Evolutionary conservation across 2,329 filamentous ascomycete genomes (phyloP).

Genomic region (Colletotrichum melonis): DNA sequence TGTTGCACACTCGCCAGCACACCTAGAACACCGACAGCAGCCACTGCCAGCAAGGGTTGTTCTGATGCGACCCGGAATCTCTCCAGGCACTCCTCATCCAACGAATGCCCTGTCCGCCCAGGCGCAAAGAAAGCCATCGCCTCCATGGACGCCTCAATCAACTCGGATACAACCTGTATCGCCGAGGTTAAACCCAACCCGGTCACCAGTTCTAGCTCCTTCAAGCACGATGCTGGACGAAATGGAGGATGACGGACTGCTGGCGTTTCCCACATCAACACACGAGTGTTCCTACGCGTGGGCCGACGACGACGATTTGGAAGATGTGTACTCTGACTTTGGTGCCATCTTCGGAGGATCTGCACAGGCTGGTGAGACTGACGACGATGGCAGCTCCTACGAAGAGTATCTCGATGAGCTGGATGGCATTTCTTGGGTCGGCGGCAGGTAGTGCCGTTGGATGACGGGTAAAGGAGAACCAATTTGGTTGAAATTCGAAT

Average conservation of each 20-base stretch:
- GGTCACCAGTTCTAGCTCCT: slow-evolving; percentile 45
- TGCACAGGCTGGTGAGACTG: slow-evolving; percentile 39
- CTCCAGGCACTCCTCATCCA: background rate
- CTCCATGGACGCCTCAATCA: slow-evolving; percentile 1
- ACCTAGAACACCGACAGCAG: slow-evolving; percentile 13
- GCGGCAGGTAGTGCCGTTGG: slow-evolving; percentile 5
- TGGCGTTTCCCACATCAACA: slow-evolving; percentile 59
- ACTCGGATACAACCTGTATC: slow-evolving; percentile 16
- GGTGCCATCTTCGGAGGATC: slow-evolving; percentile 59
- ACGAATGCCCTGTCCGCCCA: background rate
- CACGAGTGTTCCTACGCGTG: slow-evolving; percentile 56
- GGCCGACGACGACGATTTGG: slow-evolving; percentile 56
- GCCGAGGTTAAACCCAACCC: slow-evolving; percentile 5
- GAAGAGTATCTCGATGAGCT: slow-evolving; percentile 68
- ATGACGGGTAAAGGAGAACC: too few relatives aligned
- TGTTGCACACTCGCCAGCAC: slow-evolving; percentile 36
- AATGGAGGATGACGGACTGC: slow-evolving; percentile 56
- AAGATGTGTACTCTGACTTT: slow-evolving; percentile 67
- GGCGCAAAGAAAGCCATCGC: background rate
- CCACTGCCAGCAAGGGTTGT: slow-evolving; percentile 18
- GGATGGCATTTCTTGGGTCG: slow-evolving; percentile 63
- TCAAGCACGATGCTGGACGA: slow-evolving; percentile 42
- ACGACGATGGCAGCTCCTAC: slow-evolving; percentile 57
- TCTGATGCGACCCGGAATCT: slow-evolving; percentile 11
- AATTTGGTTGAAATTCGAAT: too few relatives aligned